Base-by-base conservation (phyloP, 2,329 filamentous ascomycete genomes). In the Xylariales sp. region DNA sequence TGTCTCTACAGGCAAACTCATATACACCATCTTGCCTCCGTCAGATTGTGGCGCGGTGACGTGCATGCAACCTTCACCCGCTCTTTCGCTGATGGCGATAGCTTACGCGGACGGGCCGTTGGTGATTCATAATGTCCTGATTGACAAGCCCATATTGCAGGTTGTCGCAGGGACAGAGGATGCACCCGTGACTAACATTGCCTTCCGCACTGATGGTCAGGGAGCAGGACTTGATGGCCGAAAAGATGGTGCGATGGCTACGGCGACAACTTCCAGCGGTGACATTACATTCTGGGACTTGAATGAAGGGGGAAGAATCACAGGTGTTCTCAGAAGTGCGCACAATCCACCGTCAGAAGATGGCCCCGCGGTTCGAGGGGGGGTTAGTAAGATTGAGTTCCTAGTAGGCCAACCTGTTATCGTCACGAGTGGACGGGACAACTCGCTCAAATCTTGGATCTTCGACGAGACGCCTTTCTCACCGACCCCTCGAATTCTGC, bases 281-380 rank as follows among this genome's bases (percentile, higher is more conserved):
- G 93, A 98, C 61, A 78, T 98, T 32, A 95, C 88, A 0, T 84
- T 98, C 49, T 98, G 93, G 93, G 93, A 98, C 61, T 72, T 98
- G 43, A 96, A 96, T 59, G 76, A 85, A 27, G 89, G 89, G 12
- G 89, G 89, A 4, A 82, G 88, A 52, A 82, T 95, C 42, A 87
- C 86, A 66, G 90, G 93, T 35, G 79, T 95, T 10, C 72, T 98
- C 25, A 81, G 90, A 51, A 86, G 88, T 42, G 93, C 91, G 1
- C 93, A 98, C 61, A 88, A 89, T 51, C 84, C 86, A 5, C 84
- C 86, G 4, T 74, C 76, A 1, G 60, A 62, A 27, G 65, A 73
- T 15, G 73, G 73, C 3, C 64, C 64, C 2, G 61, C 68, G n/a
- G 74, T 86, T 14, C 74, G 80, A 11, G 86, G 87, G 20, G 91